phyloP scores from a whole-genome alignment of 768 basidiomycete genomes.

The Naganishia vishniacii region DNA sequence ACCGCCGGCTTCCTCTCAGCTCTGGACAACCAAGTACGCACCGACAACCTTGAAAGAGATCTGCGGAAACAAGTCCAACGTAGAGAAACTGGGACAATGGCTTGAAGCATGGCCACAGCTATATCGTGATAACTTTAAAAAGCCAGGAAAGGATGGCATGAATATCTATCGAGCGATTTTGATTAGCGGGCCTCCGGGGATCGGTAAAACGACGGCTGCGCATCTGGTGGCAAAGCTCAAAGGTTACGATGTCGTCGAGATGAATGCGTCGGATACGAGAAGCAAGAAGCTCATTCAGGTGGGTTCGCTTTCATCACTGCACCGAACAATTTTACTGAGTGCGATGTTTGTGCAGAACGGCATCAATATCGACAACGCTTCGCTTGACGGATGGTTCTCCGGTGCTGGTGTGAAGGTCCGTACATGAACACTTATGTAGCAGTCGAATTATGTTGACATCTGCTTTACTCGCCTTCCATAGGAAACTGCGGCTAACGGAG shows the following conservation, averaged over 20 bases:
- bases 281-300: slow-evolving; percentile 98
- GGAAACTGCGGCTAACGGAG: slow-evolving; percentile 63
- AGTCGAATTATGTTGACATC: neutral
- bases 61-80: slow-evolving; percentile 86
- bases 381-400: slow-evolving; percentile 69
- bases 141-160: slow-evolving; percentile 85
- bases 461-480: neutral
- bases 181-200: slow-evolving; percentile 89
- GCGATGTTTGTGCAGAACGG: slow-evolving; percentile 62
- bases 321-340: too few relatives aligned
- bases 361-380: slow-evolving; percentile 83
- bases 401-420: slow-evolving; percentile 37
- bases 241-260: slow-evolving; percentile 86
- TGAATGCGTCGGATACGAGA: slow-evolving; percentile 90
- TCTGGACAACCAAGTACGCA: slow-evolving; percentile 95
- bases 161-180: slow-evolving; percentile 79
- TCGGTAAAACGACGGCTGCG: slow-evolving; percentile 94
- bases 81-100: slow-evolving; percentile 86
- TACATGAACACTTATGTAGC: neutral
- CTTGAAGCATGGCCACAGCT: slow-evolving; percentile 75
- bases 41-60: slow-evolving; percentile 81
- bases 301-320: slow-evolving; percentile 33
- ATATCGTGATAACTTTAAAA: slow-evolving; percentile 75
- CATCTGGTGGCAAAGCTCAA: slow-evolving; percentile 85
- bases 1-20: slow-evolving; percentile 53